Conservation (phyloP, 805 yeast species). For the Candida pini region DNA sequence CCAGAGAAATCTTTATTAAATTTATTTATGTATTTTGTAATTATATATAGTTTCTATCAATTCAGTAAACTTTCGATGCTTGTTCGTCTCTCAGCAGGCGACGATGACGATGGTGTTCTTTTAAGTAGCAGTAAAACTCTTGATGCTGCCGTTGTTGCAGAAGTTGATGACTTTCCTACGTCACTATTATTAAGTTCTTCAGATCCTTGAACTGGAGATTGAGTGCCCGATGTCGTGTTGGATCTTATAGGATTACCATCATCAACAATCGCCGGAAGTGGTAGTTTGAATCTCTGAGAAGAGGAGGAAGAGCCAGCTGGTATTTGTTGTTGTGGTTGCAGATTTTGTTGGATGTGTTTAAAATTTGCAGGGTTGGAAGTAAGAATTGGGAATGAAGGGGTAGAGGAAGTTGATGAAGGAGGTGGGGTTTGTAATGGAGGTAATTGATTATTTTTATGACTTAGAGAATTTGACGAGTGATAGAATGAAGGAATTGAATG, state of each 20-base stretch:
- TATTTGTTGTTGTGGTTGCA: not conserved
- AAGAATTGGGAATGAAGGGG: not conserved
- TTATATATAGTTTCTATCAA: slow-evolving; percentile 1
- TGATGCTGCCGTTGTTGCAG: slow-evolving; percentile 10
- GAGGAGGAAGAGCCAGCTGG: slow-evolving; percentile 1
- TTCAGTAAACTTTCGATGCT: slow-evolving; percentile 17
- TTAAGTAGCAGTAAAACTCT: slow-evolving; percentile 16
- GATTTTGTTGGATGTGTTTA: not conserved
- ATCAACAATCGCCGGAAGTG: slow-evolving; percentile 24
- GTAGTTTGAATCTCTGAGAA: slow-evolving; percentile 15
- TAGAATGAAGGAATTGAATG: not conserved
- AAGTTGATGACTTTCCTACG: not conserved
- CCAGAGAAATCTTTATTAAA: too few species aligned
- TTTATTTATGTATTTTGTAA: too few species aligned
- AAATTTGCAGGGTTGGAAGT: too few species aligned
- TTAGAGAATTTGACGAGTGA: not conserved
- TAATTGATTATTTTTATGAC: not conserved
- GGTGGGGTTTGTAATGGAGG: slow-evolving; percentile 1
- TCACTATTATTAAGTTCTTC: too few species aligned
- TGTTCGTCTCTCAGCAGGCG: slow-evolving; percentile 12
- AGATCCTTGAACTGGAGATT: slow-evolving; percentile 3
- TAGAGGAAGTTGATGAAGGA: slow-evolving; percentile 1
- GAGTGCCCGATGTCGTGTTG: not conserved
- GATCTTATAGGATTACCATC: too few species aligned
- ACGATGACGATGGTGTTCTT: too few species aligned